phyloP scores from a whole-genome alignment of 768 basidiomycete species.

The Fistulinella prunicolor region DNA sequence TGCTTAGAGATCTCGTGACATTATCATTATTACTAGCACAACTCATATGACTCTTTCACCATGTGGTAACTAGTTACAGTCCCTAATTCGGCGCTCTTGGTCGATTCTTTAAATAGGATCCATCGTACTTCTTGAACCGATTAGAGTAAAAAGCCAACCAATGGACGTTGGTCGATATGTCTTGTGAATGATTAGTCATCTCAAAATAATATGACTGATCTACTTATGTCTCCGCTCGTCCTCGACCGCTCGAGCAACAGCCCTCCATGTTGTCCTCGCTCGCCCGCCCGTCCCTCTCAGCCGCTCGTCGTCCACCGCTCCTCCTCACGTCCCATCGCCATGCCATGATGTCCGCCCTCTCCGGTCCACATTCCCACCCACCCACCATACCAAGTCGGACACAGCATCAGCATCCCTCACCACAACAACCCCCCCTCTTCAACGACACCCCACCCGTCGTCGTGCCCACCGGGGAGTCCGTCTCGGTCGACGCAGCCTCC shows the following conservation, averaged over 20 bases:
- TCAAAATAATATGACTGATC: not conserved
- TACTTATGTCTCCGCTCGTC: too few relatives aligned
- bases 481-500: conserved; percentile 60
- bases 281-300: conserved; percentile 10
- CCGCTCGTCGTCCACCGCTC: not conserved
- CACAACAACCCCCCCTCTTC: conserved; percentile 15
- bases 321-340: conserved; percentile 36
- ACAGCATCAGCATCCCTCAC: conserved; percentile 13
- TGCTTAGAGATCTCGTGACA: too few relatives aligned
- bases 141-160: too few relatives aligned
- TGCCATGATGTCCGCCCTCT: conserved; percentile 68
- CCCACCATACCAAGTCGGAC: conserved; percentile 19
- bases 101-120: too few relatives aligned
- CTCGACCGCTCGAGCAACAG: not conserved
- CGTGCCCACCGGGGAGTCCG: conserved; percentile 42
- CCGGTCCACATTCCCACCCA: conserved; percentile 27
- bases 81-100: too few relatives aligned
- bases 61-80: too few relatives aligned
- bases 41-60: too few relatives aligned
- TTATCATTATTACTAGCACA: too few relatives aligned
- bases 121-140: too few relatives aligned
- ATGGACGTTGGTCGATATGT: conserved; percentile 7
- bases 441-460: conserved; percentile 53
- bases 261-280: conserved; percentile 23
- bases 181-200: conserved; percentile 19